phyloP scores from a whole-genome alignment of 2,329 filamentous ascomycete genomes.

The Colletotrichum viniferum region DNA sequence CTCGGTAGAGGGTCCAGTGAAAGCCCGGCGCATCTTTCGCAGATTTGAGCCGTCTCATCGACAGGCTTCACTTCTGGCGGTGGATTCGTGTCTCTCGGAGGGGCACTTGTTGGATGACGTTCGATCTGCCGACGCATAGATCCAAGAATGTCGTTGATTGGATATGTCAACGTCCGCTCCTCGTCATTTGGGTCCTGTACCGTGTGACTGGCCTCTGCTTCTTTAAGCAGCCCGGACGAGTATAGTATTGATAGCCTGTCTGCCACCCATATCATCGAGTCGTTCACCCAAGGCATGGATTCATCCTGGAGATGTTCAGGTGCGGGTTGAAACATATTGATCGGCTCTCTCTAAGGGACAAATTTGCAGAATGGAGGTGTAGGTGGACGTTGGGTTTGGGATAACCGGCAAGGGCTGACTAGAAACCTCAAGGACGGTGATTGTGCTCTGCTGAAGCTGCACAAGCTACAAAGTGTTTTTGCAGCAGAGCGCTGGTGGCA shows the following conservation, averaged over 20 bases:
- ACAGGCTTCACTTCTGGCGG: neutral
- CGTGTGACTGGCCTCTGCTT: neutral
- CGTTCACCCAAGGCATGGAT: neutral
- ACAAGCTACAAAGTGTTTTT: neutral
- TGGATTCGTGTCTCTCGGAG: neutral
- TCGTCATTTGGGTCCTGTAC: neutral
- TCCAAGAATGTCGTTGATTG: neutral
- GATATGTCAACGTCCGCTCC: neutral
- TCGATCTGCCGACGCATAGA: neutral
- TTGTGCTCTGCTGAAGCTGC: neutral
- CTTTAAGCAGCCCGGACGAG: neutral
- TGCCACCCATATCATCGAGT: neutral
- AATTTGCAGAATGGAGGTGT: neutral
- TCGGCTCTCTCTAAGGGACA: rapidly evolving
- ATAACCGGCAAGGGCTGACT: neutral
- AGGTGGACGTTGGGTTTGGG: neutral
- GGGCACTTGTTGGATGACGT: neutral
- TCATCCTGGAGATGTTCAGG: neutral
- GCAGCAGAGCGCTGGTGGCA: neutral
- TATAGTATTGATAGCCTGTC: neutral
- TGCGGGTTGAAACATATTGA: neutral
- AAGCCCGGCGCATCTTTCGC: neutral
- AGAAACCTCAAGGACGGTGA: neutral
- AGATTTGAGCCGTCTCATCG: neutral
- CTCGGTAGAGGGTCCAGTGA: neutral